phyloP scores from a whole-genome alignment of 192 early-diverging fungal species.

The Chytriomyces hyalinus region DNA sequence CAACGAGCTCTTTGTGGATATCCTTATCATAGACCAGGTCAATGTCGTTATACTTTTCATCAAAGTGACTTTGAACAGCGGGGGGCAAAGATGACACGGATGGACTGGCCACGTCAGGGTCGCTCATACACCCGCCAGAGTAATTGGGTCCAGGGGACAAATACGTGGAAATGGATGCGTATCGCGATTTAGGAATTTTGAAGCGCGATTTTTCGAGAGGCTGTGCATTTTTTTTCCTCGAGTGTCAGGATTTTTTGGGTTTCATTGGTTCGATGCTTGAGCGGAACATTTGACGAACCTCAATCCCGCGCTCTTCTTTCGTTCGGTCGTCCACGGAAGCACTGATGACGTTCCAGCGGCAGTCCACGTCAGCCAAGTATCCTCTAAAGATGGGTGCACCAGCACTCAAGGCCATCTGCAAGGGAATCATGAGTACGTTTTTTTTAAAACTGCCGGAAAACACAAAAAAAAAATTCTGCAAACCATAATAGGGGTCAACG shows the following conservation, averaged over 20 bases:
- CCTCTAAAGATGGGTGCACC: slow-evolving; percentile 93
- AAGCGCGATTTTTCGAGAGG: slow-evolving; percentile 74
- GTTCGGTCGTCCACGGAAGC: slow-evolving; percentile 93
- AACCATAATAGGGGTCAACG: slow-evolving; percentile 88
- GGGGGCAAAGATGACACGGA: slow-evolving; percentile 1
- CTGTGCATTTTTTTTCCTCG: slow-evolving; percentile 32
- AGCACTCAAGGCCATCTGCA: slow-evolving; percentile 84
- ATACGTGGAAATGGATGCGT: slow-evolving; percentile 92
- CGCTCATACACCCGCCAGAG: slow-evolving; percentile 50
- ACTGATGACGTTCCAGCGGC: slow-evolving; percentile 96
- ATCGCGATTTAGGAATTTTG: slow-evolving; percentile 93
- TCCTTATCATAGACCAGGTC: slow-evolving; percentile 78
- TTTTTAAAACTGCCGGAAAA: neutral
- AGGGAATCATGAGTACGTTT: neutral
- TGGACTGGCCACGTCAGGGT: slow-evolving; percentile 22
- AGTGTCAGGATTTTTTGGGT: neutral
- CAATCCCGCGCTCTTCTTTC: slow-evolving; percentile 82
- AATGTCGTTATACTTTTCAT: slow-evolving; percentile 93
- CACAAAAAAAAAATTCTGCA: neutral
- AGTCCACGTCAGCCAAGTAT: slow-evolving; percentile 93
- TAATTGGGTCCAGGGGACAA: slow-evolving; percentile 66
- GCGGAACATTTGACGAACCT: slow-evolving; percentile 43
- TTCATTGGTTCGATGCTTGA: neutral
- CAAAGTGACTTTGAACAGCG: slow-evolving; percentile 56
- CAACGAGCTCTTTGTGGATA: slow-evolving; percentile 73